Percentiles rank a stretch among this genome's conserved stretches.
These are phyloP conservation scores for Buxus sempervirens DNA, from an alignment of 164 flowering plant genomes.

Conservation along the genomic window DNA sequence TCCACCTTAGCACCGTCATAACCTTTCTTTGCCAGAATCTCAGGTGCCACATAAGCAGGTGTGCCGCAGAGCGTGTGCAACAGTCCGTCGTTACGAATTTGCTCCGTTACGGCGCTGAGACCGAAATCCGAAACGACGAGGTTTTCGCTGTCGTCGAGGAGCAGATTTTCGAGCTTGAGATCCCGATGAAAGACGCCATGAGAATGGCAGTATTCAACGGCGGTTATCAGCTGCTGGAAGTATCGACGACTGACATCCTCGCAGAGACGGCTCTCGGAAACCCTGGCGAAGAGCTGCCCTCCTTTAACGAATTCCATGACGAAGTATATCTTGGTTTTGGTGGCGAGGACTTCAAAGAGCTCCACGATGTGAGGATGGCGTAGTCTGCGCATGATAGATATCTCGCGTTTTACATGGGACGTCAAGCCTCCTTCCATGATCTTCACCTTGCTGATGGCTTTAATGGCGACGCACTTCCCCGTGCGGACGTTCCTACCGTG, in stretches of 20 bases:
- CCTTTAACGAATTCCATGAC: constrained; percentile 75
- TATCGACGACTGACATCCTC: constrained; percentile 60
- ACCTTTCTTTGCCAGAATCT: constrained; percentile 58
- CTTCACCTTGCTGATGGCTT: constrained; percentile 53
- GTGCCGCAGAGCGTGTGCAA: constrained; percentile 75
- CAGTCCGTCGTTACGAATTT: constrained; percentile 47
- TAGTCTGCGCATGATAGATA: constrained; percentile 60
- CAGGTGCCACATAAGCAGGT: constrained; percentile 77
- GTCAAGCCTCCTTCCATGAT: constrained; percentile 29
- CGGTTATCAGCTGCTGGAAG: constrained; percentile 66
- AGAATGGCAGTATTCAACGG: constrained; percentile 61
- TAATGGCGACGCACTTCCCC: constrained; percentile 68
- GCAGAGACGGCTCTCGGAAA: constrained; percentile 50
- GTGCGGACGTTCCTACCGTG: constrained; percentile 43
- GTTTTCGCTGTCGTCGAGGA: constrained; percentile 58
- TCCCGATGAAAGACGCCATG: constrained; percentile 70
- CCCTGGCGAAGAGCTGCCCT: constrained; percentile 59
- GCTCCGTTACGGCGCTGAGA: constrained; percentile 52
- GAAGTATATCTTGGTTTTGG: constrained; percentile 62
- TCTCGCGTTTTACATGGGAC: constrained; percentile 47
- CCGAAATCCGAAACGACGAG: constrained; percentile 69
- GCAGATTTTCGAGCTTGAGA: constrained; percentile 66
- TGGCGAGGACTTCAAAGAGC: constrained; percentile 65
- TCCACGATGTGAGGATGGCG: constrained; percentile 56
- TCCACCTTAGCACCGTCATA: constrained; percentile 65